Conservation (phyloP, 441 rosid genomes). For the Hura crepitans region DNA sequence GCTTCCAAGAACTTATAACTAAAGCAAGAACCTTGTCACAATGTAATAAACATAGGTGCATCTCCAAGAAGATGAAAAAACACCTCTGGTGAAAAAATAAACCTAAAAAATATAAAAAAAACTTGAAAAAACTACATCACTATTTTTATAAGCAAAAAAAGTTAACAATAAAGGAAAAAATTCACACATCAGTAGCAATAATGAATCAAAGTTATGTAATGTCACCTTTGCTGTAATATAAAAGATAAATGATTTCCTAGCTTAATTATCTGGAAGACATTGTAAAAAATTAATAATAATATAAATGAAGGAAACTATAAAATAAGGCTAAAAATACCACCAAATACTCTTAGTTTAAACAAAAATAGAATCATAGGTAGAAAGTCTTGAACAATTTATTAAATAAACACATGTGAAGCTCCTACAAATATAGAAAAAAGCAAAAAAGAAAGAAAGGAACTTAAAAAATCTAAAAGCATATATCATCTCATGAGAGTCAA, state of each 20-base stretch:
- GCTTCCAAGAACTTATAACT: slow-evolving; percentile 69
- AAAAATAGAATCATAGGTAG: no score
- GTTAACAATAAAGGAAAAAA: not conserved
- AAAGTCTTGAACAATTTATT: no score
- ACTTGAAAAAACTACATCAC: slow-evolving; percentile 11
- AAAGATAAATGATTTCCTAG: slow-evolving; percentile 71
- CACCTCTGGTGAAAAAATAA: not conserved
- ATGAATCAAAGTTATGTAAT: slow-evolving; percentile 3
- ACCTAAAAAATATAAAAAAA: no score
- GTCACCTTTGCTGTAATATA: slow-evolving; percentile 81
- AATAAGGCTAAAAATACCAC: no score
- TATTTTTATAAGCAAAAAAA: not conserved
- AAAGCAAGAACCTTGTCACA: slow-evolving; percentile 16
- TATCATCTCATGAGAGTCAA: no score
- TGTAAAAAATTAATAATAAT: no score
- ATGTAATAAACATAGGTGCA: not conserved
- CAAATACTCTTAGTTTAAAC: no score
- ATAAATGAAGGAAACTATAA: no score
- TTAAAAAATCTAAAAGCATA: no score
- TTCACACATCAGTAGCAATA: slow-evolving; percentile 9
- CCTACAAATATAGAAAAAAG: no score
- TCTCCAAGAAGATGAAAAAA: not conserved
- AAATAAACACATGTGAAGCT: no score
- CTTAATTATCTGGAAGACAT: slow-evolving; percentile 57
- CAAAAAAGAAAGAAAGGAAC: no score